phyloP scores from a whole-genome alignment of 2,329 filamentous ascomycete genomes.

The Raffaelea arxii region DNA sequence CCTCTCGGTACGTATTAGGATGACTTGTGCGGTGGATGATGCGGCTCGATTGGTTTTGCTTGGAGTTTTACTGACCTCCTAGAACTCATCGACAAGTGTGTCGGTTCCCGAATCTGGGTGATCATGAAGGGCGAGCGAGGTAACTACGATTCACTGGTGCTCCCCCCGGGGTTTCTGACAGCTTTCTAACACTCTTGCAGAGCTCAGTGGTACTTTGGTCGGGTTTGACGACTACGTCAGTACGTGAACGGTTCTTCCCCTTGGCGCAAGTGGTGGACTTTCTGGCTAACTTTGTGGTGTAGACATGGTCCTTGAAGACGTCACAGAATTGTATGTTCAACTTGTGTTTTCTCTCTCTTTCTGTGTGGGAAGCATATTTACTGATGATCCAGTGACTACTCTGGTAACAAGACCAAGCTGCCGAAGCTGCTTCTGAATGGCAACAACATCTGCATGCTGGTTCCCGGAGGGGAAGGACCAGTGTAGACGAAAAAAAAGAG shows the following conservation, averaged over 20 bases:
- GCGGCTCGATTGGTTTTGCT: neutral
- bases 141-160: slow-evolving; percentile 28
- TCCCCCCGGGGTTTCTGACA: neutral
- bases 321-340: slow-evolving; percentile 77
- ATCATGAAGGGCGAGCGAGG: slow-evolving; percentile 99
- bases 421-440: slow-evolving; percentile 93
- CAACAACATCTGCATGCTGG: slow-evolving; percentile 98
- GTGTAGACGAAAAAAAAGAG: slow-evolving; percentile 17
- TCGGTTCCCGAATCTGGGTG: slow-evolving; percentile 96
- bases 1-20: slow-evolving; percentile 47
- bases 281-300: slow-evolving; percentile 14
- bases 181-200: slow-evolving; percentile 33
- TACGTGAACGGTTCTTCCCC: slow-evolving; percentile 49
- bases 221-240: slow-evolving; percentile 99
- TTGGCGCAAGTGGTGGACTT: too few species aligned
- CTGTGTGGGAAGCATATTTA: neutral
- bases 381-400: slow-evolving; percentile 62
- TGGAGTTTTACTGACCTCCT: slow-evolving; percentile 1
- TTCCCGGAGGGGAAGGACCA: slow-evolving; percentile 68
- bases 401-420: slow-evolving; percentile 77
- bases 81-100: slow-evolving; percentile 97
- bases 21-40: neutral
- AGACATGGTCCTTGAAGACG: slow-evolving; percentile 98
- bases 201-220: slow-evolving; percentile 88
- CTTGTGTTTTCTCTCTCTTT: neutral